Percentiles rank a stretch among this genome's conserved stretches.
Conservation (phyloP, 306 rosid species). For the Glycyrrhiza uralensis region DNA sequence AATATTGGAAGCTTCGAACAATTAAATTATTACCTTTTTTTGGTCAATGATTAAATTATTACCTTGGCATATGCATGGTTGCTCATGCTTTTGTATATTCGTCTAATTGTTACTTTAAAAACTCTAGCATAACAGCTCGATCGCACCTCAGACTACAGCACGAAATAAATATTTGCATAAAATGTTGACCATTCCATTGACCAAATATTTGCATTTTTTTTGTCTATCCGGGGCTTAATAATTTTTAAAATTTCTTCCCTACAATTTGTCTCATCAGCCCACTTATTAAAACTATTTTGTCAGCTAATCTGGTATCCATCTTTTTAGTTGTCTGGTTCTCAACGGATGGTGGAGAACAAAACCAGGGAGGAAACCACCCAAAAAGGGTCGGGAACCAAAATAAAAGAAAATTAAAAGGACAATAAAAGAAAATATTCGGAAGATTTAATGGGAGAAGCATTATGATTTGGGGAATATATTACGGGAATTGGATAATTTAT, state of each 20-base stretch:
- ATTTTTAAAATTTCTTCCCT: neutral
- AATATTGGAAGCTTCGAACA: conserved; percentile 8
- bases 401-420: neutral
- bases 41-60: no score
- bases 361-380: conserved; percentile 31
- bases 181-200: neutral
- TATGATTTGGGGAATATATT: conserved; percentile 36
- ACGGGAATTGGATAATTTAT: conserved; percentile 1
- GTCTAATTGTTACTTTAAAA: neutral
- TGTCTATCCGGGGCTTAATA: neutral
- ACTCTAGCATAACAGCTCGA: conserved; percentile 5
- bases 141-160: neutral
- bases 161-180: neutral
- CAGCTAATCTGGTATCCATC: neutral
- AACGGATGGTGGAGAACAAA: conserved; percentile 27
- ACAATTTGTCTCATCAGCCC: neutral
- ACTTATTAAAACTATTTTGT: neutral
- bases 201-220: neutral
- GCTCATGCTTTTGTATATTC: neutral
- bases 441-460: conserved; percentile 1
- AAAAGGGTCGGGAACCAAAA: neutral
- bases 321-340: conserved; percentile 25
- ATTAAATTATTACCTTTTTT: neutral
- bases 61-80: no score
- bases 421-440: conserved; percentile 20